Percentiles rank a stretch among this genome's conserved stretches.
phyloP scores from a whole-genome alignment of 176 grass and related monocot species.

The Triticum aestivum region IWGSC_CS_RefSeq_v2.1 NC_057808.1:252881389-252881888 shows the following conservation, averaged over 20 bases:
- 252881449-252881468: background rate
- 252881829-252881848: background rate
- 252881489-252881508: background rate
- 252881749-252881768: background rate
- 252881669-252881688: too few relatives aligned
- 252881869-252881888: background rate
- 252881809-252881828: background rate
- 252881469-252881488: background rate
- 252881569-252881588: background rate
- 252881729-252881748: background rate
- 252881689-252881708: too few relatives aligned
- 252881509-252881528: background rate
- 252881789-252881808: background rate
- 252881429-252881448: background rate
- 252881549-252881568: background rate
- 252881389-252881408: background rate
- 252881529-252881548: background rate
- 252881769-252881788: background rate
- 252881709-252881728: background rate
- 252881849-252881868: background rate
- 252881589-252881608: background rate
- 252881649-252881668: too few relatives aligned
- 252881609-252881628: too few relatives aligned
- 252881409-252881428: conserved; percentile 12
- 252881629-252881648: too few relatives aligned